Evolutionary conservation across 257 asterid genomes (phyloP).

Genomic region (Avicennia marina): DNA sequence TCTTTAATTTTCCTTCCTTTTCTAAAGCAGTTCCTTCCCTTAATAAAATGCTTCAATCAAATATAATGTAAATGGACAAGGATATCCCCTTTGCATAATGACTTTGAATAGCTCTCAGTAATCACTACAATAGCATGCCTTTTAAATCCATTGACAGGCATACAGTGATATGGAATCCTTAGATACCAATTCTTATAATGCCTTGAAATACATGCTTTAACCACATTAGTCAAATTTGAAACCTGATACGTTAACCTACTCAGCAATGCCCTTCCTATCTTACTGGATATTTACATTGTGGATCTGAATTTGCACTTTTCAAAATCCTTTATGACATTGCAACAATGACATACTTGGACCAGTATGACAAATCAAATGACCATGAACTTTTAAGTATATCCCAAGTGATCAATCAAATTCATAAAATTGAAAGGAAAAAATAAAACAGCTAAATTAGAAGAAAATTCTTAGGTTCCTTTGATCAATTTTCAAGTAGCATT

Average conservation of each 20-base stretch:
- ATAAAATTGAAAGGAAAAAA: background rate
- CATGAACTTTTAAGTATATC: background rate
- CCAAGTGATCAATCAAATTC: background rate
- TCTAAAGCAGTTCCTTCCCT: background rate
- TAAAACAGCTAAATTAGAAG: background rate
- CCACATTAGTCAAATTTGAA: too few relatives aligned
- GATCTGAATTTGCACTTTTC: background rate
- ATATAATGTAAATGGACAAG: too few relatives aligned
- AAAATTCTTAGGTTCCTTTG: background rate
- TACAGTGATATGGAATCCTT: background rate
- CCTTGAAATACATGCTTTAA: background rate
- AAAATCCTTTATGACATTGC: background rate
- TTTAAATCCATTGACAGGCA: too few relatives aligned
- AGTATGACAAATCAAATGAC: background rate
- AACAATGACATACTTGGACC: background rate
- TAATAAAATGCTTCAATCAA: background rate
- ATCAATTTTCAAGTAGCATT: conserved; percentile 4
- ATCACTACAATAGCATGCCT: too few relatives aligned
- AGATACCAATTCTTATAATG: background rate
- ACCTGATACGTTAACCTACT: too few relatives aligned
- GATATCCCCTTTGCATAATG: too few relatives aligned
- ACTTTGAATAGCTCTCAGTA: too few relatives aligned
- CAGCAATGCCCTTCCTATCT: too few relatives aligned
- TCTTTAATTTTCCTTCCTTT: too few relatives aligned
- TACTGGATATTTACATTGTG: too few relatives aligned